Percentiles rank a stretch among this genome's conserved stretches.
Conservation (phyloP, 805 yeast species). For the Starmerella potacharoeniae region DNA sequence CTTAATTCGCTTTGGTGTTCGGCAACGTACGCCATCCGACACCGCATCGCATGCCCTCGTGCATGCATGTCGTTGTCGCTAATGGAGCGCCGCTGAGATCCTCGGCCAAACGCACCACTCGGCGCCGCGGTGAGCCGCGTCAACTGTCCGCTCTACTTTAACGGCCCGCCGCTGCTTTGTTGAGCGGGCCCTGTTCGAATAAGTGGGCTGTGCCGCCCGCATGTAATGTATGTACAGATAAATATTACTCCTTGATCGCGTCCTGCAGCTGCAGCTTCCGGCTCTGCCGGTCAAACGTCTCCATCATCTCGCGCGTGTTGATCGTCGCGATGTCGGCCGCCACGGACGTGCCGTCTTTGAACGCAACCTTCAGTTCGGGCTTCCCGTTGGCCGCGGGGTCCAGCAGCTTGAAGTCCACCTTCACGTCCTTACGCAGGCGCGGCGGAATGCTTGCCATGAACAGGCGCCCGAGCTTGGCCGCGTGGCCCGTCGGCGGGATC, state of each 20-base stretch:
- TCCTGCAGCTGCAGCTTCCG: slow-evolving; percentile 66
- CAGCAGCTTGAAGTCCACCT: slow-evolving; percentile 55
- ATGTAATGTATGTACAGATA: neutral
- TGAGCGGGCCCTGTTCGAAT: too few species aligned
- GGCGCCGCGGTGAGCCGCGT: too few species aligned
- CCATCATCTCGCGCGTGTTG: slow-evolving; percentile 50
- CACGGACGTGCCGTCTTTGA: slow-evolving; percentile 65
- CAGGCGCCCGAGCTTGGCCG: slow-evolving; percentile 67
- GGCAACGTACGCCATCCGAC: too few species aligned
- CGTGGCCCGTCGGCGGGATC: slow-evolving; percentile 32
- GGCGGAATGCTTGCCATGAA: slow-evolving; percentile 76
- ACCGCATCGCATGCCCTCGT: too few species aligned
- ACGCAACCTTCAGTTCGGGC: slow-evolving; percentile 64
- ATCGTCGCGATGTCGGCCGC: slow-evolving; percentile 52
- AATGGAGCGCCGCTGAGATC: too few species aligned
- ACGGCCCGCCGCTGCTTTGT: too few species aligned
- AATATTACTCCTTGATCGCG: slow-evolving; percentile 19
- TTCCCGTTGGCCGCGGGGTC: slow-evolving; percentile 33
- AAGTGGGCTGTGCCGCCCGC: neutral
- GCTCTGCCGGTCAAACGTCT: slow-evolving; percentile 68
- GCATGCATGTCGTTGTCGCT: too few species aligned
- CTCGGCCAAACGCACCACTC: too few species aligned
- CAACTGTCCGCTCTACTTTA: too few species aligned
- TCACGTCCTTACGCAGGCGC: slow-evolving; percentile 46
- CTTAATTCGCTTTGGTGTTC: too few species aligned